phyloP scores from a whole-genome alignment of 2,329 filamentous ascomycete species.

The Pezicula carpinea region DNA sequence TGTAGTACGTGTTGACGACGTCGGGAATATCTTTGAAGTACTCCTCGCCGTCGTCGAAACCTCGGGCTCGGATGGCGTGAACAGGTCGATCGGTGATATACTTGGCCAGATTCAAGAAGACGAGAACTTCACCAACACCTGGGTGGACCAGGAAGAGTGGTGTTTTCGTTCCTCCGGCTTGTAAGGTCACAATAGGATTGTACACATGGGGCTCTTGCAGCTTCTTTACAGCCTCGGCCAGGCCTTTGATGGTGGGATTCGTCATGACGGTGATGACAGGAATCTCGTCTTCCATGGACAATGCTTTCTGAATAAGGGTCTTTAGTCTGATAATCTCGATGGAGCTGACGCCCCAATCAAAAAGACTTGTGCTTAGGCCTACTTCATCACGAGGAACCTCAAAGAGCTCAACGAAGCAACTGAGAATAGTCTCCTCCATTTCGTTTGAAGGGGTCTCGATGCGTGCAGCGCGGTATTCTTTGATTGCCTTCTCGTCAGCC shows the following conservation, averaged over 20 bases:
- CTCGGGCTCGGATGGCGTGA: conserved; percentile 37
- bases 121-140: conserved; percentile 35
- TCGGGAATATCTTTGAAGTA: conserved; percentile 6
- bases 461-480: not conserved
- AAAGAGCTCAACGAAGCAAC: conserved; percentile 15
- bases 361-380: conserved; percentile 10
- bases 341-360: conserved; percentile 25
- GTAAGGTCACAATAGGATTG: conserved; percentile 31
- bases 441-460: not conserved
- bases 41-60: conserved; percentile 25
- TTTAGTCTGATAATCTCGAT: conserved; percentile 17
- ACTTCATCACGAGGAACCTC: conserved; percentile 7
- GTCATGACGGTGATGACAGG: conserved; percentile 26
- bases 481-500: not conserved
- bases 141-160: conserved; percentile 37
- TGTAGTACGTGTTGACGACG: conserved; percentile 32
- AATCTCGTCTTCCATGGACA: not conserved
- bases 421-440: conserved; percentile 13
- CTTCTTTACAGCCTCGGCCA: not conserved
- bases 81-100: conserved; percentile 38
- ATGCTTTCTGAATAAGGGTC: too few relatives aligned
- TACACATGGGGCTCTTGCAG: conserved; percentile 11
- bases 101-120: conserved; percentile 33
- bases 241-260: too few relatives aligned
- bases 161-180: conserved; percentile 23